Conservation (phyloP, 345 rosid species). For the Gossypium sturtianum region DNA sequence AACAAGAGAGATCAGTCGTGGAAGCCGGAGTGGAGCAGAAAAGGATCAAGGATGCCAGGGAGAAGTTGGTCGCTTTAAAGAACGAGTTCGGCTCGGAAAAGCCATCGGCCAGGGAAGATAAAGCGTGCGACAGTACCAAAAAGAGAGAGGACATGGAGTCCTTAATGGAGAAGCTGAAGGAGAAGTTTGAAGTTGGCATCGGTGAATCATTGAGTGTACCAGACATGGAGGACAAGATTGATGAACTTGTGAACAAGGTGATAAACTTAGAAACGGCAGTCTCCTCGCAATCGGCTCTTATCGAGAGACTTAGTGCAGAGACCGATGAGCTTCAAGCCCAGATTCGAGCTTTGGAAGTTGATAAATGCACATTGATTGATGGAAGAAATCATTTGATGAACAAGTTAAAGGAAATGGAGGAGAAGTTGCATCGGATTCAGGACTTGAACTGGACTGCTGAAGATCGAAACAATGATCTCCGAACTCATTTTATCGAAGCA, state of each 20-base stretch:
- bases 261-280: slow-evolving; percentile 67
- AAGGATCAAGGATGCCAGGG: slow-evolving; percentile 43
- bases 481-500: slow-evolving; percentile 48
- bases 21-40: slow-evolving; percentile 48
- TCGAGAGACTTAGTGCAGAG: slow-evolving; percentile 58
- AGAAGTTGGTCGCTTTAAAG: slow-evolving; percentile 50
- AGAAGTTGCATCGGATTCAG: slow-evolving; percentile 47
- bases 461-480: slow-evolving; percentile 46
- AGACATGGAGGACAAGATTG: slow-evolving; percentile 88
- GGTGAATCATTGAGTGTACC: slow-evolving; percentile 38
- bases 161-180: slow-evolving; percentile 35
- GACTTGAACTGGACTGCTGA: slow-evolving; percentile 44
- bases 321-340: slow-evolving; percentile 66
- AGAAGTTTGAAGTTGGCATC: slow-evolving; percentile 44
- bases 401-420: slow-evolving; percentile 60
- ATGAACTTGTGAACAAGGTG: slow-evolving; percentile 80
- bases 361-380: slow-evolving; percentile 31
- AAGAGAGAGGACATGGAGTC: background rate
- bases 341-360: slow-evolving; percentile 58
- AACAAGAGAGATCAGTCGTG: slow-evolving; percentile 51
- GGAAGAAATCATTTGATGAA: slow-evolving; percentile 38
- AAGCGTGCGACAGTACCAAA: background rate
- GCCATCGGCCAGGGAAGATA: background rate
- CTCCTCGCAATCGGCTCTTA: slow-evolving; percentile 64
- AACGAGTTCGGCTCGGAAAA: background rate